These are phyloP conservation scores for Xylaria sp. DNA, from an alignment of 2,329 filamentous ascomycete species.

Conservation along the genomic window DNA sequence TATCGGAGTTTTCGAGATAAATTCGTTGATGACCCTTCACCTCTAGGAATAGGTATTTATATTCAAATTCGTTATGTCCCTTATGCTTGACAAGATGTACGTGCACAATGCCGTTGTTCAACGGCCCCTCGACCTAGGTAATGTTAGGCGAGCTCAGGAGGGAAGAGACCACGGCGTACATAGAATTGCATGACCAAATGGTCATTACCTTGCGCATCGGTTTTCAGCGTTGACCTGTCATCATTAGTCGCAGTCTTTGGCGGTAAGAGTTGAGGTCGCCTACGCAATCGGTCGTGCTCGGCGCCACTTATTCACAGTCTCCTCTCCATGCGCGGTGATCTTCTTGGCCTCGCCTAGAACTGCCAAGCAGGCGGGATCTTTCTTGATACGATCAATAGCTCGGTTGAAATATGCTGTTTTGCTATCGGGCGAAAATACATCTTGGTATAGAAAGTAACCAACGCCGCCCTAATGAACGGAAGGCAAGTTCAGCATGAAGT, in stretches of 20 bases:
- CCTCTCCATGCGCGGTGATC: constrained; percentile 82
- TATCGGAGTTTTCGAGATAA: constrained; percentile 68
- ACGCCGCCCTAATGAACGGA: constrained; percentile 67
- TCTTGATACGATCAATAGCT: constrained; percentile 78
- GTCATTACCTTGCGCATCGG: constrained; percentile 75
- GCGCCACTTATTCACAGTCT: constrained; percentile 82
- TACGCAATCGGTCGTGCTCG: constrained; percentile 67
- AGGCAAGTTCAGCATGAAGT: constrained; percentile 1
- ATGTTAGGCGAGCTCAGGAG: constrained; percentile 32
- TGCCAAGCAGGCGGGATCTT: constrained; percentile 71
- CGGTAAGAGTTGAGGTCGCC: constrained; percentile 16
- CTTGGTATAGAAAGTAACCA: constrained; percentile 76
- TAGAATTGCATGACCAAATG: constrained; percentile 88
- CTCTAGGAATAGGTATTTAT: constrained; percentile 81
- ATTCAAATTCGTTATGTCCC: constrained; percentile 72
- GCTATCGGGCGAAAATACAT: constrained; percentile 84
- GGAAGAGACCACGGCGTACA: constrained; percentile 51
- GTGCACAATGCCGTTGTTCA: constrained; percentile 73
- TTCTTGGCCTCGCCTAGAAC: constrained; percentile 76
- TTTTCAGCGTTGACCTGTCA: constrained; percentile 68
- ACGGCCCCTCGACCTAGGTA: constrained; percentile 74
- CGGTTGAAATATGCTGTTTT: constrained; percentile 89
- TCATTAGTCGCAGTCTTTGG: constrained; percentile 14
- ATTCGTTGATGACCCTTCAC: constrained; percentile 72
- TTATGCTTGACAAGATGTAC: constrained; percentile 77